These are phyloP conservation scores for Lodderomyces orthopsilosis DNA, from an alignment of 1,139 yeast species.

Conservation along the genomic window DNA sequence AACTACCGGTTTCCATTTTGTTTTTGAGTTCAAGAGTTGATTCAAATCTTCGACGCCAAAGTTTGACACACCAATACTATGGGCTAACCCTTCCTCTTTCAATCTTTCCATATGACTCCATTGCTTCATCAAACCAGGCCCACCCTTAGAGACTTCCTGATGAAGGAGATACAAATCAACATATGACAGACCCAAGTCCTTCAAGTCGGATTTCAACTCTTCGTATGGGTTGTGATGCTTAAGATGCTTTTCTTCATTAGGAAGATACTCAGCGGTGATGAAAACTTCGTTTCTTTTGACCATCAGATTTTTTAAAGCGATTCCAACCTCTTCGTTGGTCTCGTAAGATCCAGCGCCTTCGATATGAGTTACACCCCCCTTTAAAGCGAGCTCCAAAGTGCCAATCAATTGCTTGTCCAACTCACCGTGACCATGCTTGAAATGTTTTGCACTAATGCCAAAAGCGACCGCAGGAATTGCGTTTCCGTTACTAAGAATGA, in stretches of 20 bases:
- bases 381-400: slow-evolving; percentile 24
- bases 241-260: slow-evolving; percentile 12
- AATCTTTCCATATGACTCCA: slow-evolving; percentile 47
- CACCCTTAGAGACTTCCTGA: slow-evolving; percentile 40
- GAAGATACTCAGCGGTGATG: slow-evolving; percentile 52
- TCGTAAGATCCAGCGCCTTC: slow-evolving; percentile 39
- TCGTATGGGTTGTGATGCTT: slow-evolving; percentile 22
- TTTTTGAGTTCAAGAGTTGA: slow-evolving; percentile 33
- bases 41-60: slow-evolving; percentile 52
- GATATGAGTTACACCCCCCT: slow-evolving; percentile 32
- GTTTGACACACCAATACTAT: slow-evolving; percentile 59
- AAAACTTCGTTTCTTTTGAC: slow-evolving; percentile 45
- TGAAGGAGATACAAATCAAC: slow-evolving; percentile 53
- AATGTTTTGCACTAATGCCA: slow-evolving; percentile 39
- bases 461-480: slow-evolving; percentile 30
- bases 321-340: slow-evolving; percentile 31
- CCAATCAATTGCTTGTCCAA: slow-evolving; percentile 22
- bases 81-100: slow-evolving; percentile 36
- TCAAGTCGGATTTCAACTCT: slow-evolving; percentile 33
- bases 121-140: slow-evolving; percentile 49
- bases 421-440: slow-evolving; percentile 18
- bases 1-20: slow-evolving; percentile 55
- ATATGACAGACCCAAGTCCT: slow-evolving; percentile 35
- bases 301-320: slow-evolving; percentile 24
- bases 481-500: slow-evolving; percentile 16